Evolutionary conservation across 1,284 basidiomycete species (phyloP).

Genomic region (Leucocoprinus gongylophorus): DNA sequence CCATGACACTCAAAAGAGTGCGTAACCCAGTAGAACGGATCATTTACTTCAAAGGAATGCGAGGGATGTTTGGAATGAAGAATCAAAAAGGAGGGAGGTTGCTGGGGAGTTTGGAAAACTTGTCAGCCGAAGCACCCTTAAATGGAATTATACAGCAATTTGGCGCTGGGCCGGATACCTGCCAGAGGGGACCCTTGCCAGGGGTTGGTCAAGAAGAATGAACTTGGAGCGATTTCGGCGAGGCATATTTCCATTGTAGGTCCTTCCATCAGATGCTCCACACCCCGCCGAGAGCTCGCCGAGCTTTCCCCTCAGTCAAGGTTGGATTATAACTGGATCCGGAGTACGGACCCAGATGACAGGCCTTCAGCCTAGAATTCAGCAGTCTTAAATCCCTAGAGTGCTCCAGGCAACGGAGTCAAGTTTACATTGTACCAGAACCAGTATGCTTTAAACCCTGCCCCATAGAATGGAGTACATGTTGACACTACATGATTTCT

Average conservation of each 20-base stretch:
- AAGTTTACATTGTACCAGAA: too few species aligned
- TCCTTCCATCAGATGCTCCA: background rate
- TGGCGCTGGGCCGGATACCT: background rate
- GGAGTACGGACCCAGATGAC: too few species aligned
- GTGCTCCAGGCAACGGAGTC: too few species aligned
- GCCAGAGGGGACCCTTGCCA: background rate
- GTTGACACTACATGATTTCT: too few species aligned
- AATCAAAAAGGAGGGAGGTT: constrained; percentile 1
- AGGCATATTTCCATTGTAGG: background rate
- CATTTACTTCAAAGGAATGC: constrained; percentile 14
- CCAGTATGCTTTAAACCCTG: too few species aligned
- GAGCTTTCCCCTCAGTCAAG: too few species aligned
- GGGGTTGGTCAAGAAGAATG: background rate
- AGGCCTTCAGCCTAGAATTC: too few species aligned
- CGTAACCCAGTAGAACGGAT: constrained; percentile 11
- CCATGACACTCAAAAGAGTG: constrained; percentile 13
- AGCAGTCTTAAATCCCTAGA: too few species aligned
- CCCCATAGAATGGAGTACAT: too few species aligned
- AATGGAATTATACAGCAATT: constrained; percentile 2
- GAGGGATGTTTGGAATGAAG: background rate
- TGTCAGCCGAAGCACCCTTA: background rate
- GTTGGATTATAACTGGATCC: too few species aligned
- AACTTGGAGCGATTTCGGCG: background rate
- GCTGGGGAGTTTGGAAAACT: background rate
- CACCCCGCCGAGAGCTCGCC: too few species aligned